These are phyloP conservation scores for Aspergillus latus DNA, from an alignment of 2,329 filamentous ascomycete genomes.

Conservation along the genomic window DNA sequence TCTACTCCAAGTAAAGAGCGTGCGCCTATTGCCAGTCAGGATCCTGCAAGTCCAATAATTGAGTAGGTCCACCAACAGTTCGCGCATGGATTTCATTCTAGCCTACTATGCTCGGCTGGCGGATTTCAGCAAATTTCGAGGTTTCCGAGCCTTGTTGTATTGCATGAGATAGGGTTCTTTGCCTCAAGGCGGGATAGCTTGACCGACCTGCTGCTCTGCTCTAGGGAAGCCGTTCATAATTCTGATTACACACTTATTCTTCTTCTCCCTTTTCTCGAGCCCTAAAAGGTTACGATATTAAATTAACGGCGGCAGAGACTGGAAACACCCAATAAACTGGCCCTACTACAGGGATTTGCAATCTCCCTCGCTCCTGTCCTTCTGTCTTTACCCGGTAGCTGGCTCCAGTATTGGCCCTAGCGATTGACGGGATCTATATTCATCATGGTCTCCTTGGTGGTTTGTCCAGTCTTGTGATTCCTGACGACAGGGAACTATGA, in stretches of 20 bases:
- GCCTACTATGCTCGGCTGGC: too few relatives aligned
- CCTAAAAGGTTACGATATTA: constrained; percentile 51
- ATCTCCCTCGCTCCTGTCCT: constrained; percentile 38
- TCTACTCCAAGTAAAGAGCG: too few relatives aligned
- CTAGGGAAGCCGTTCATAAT: constrained; percentile 47
- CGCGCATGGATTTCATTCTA: too few relatives aligned
- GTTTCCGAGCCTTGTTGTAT: too few relatives aligned
- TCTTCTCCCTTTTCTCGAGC: constrained; percentile 51
- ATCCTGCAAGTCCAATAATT: too few relatives aligned
- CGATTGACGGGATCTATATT: constrained; percentile 45
- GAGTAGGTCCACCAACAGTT: too few relatives aligned
- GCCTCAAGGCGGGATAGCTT: constrained; percentile 26
- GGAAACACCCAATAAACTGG: constrained; percentile 40
- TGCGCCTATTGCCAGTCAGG: too few relatives aligned
- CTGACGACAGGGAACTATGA: constrained; percentile 46
- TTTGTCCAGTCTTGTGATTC: constrained; percentile 46
- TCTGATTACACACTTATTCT: constrained; percentile 54
- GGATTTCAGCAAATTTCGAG: too few relatives aligned
- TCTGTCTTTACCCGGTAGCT: constrained; percentile 44
- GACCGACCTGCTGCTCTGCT: constrained; percentile 43
- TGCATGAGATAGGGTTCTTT: too few relatives aligned
- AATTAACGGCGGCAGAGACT: constrained; percentile 36
- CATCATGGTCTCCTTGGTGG: constrained; percentile 52
- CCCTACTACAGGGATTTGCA: constrained; percentile 40
- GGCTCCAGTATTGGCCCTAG: constrained; percentile 50